Base-by-base conservation (phyloP, 192 early-diverging fungal species). In the Chytriomyces confervae region DNA sequence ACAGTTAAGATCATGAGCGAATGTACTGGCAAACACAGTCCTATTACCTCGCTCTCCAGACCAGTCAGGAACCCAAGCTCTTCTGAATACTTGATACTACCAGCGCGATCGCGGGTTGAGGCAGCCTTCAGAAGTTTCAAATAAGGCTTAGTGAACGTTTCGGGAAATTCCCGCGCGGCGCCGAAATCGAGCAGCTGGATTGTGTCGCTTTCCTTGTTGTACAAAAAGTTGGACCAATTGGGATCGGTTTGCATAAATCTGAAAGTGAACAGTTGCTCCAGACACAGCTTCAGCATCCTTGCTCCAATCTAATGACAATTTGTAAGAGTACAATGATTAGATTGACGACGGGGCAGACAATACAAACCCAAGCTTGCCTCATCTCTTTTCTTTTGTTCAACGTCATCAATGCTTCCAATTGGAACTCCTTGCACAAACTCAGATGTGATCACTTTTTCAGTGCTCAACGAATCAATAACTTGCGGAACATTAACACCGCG, bases 231-330 rank as follows among this genome's bases (percentile, higher is more conserved):
- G 65, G 93, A 91, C 97, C 97, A 99, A 80, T 99, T 99, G 2
- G 97, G 97, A 82, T 99, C 97, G 6, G 97, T 99, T 82, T 99
- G 97, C 97, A 99, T 99, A 81, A 93, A 97, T 72, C 90, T 86
- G 83, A 95, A 98, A 62, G 91, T 89, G 80, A 97, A 98, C 53
- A 99, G 83, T 79, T 99, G 96, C 50, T 88, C 84, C 53, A 99
- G 85, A 80, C 93, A 95, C 7, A 99, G 91, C 3, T 87, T 80
- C 65, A 99, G 84, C 24, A 98, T 82, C 11, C 82, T 83, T n/a
- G 86, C 86, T 2, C 92, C 94, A 9, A 99, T 89, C 84, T 91
- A 63, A n/a, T 3, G 49, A 43, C 0, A 36, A 44, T 13, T 20
- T 24, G 49, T 0, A 61, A 18, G n/a, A 18, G 18, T 3, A 36